Evolutionary conservation across 805 yeast genomes (phyloP), one percentile per base, ranked within the genome.

Genomic region (Suhomyces sp.): DNA sequence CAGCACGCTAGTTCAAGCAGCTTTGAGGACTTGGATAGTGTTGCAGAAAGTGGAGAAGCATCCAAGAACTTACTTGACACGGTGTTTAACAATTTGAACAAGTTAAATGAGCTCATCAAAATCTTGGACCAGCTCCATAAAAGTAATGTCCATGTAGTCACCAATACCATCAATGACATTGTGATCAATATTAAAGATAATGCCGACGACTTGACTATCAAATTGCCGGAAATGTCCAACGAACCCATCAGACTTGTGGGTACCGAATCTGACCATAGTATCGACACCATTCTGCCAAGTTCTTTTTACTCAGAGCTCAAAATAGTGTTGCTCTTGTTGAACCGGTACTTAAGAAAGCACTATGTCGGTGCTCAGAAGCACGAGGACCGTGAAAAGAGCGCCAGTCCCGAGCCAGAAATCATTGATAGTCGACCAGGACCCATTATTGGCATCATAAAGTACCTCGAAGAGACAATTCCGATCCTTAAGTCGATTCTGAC

Each of bases 371-470:
- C 22, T 40, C 17, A 22, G 40, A 33, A 20, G 7, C 15, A 22
- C 12, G 27, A n/a, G 2, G 6, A 20, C 6, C n/a, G n/a, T 3
- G 44, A 12, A 19, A 19, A 48, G 17, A 22, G 31, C 12, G 44
- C 13, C 2, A 45, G 43, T 13, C 37, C 46, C n/a, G 27, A 40
- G 39, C 35, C 40, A 13, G 56, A 41, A 41, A 12, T 29, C 44
- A 20, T n/a, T n/a, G 31, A 27, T 27, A 27, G 13, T 12, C 31
- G 24, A 7, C 44, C 44, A 4, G 24, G 21, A 4, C 44, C 60
- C n/a, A 61, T 73, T 9, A 56, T 69, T 44, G 74, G 74, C 1
- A 64, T 69, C 4, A 59, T 73, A 49, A 65, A 62, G 46, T 75
- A 71, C 52, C 56, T 75, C 25, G 64, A 67, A 43, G 67, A 66